phyloP scores from a whole-genome alignment of 179 eudicot genomes.

The Heliamphora pulchella region DNA sequence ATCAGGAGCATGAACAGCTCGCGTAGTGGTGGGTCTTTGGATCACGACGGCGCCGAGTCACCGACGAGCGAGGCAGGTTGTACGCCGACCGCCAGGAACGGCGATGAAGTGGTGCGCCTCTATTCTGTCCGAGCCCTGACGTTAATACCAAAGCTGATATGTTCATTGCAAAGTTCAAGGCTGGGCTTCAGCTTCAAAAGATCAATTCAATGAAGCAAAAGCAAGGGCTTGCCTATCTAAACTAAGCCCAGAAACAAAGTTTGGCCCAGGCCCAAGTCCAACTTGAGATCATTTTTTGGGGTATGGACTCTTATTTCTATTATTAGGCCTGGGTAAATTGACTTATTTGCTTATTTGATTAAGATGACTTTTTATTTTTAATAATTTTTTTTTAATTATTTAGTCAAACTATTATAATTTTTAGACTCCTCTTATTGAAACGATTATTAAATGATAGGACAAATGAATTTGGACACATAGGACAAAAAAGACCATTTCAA shows the following conservation, averaged over 20 bases:
- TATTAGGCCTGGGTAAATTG: too few species aligned
- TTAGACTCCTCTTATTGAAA: too few species aligned
- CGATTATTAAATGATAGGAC: too few species aligned
- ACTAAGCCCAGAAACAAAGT: constrained; percentile 38
- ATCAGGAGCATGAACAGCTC: constrained; percentile 48
- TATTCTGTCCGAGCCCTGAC: constrained; percentile 79
- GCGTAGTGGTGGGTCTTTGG: constrained; percentile 40
- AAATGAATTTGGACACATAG: too few species aligned
- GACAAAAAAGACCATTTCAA: too few species aligned
- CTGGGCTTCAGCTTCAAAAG: constrained; percentile 67
- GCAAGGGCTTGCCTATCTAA: constrained; percentile 39
- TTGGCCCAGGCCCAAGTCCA: constrained; percentile 15
- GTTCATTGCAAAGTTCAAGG: constrained; percentile 74
- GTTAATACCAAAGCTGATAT: constrained; percentile 79
- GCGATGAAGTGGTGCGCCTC: constrained; percentile 22
- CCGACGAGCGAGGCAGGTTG: constrained; percentile 27
- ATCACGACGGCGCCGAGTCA: constrained; percentile 45
- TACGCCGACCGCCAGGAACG: constrained; percentile 5
- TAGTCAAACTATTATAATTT: too few species aligned
- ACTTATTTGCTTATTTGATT: too few species aligned
- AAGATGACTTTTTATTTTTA: too few species aligned
- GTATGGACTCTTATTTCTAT: neutral
- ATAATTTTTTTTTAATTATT: too few species aligned
- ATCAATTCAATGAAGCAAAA: constrained; percentile 48
- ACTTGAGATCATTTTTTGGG: neutral